Percentiles rank a stretch among this genome's conserved stretches.
These are phyloP conservation scores for Metarhizium rileyi DNA, from an alignment of 2,329 filamentous ascomycete genomes.

Conservation along the genomic window DNA sequence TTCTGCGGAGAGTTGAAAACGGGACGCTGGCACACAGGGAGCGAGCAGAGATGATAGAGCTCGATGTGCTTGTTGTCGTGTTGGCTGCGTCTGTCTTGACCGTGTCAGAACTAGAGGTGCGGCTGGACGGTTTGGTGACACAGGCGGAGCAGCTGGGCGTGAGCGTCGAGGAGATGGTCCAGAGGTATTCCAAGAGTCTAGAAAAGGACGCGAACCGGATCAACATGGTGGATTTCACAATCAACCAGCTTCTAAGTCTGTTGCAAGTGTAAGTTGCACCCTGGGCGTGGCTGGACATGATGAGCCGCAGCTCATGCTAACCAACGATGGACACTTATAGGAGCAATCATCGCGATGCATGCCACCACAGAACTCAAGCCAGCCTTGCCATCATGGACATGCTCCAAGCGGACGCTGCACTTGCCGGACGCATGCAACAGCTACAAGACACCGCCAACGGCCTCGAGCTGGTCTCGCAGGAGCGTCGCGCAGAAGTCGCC, in stretches of 20 bases:
- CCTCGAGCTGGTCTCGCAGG: conserved; percentile 3
- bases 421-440: conserved; percentile 7
- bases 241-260: conserved; percentile 10
- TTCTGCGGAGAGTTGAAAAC: conserved; percentile 8
- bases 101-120: conserved; percentile 9
- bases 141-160: conserved; percentile 2
- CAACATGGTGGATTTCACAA: conserved; percentile 6
- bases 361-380: conserved; percentile 5
- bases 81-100: conserved; percentile 10
- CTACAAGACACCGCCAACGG: conserved; percentile 8
- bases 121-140: conserved; percentile 6
- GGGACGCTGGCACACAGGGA: conserved; percentile 1
- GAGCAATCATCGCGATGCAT: conserved; percentile 7
- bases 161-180: conserved; percentile 4
- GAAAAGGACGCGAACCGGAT: conserved; percentile 9
- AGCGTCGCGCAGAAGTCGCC: conserved; percentile 5
- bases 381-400: conserved; percentile 6
- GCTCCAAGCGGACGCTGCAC: conserved; percentile 8
- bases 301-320: too few species aligned
- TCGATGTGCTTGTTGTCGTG: conserved; percentile 11
- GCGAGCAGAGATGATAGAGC: conserved; percentile 9
- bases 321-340: too few species aligned
- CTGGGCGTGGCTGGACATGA: too few species aligned
- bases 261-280: conserved; percentile 10
- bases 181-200: conserved; percentile 1